phyloP scores from a whole-genome alignment of 148 eudicot species.

The Talinum fruticosum region DNA sequence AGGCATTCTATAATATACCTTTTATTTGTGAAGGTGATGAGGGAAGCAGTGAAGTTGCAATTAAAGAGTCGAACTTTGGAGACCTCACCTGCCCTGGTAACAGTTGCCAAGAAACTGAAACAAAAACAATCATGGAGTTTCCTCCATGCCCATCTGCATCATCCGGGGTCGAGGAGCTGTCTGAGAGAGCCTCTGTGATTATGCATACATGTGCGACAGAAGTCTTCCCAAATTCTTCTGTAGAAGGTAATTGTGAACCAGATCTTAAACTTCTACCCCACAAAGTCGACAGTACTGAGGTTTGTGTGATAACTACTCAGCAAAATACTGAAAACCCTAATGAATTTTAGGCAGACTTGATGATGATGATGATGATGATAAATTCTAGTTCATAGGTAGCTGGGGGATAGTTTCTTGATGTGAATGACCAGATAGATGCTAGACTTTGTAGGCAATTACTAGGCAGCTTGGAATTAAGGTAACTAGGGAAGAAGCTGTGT shows the following conservation, averaged over 20 bases:
- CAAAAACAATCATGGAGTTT: background rate
- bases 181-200: background rate
- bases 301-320: background rate
- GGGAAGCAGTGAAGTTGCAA: background rate
- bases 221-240: background rate
- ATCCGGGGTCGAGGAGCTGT: background rate
- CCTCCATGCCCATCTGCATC: background rate
- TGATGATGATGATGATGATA: background rate
- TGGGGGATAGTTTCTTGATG: background rate
- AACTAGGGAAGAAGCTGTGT: background rate
- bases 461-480: background rate
- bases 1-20: background rate
- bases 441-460: background rate
- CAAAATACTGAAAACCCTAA: background rate
- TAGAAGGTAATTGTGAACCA: background rate
- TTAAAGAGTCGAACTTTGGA: background rate
- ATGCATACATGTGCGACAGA: background rate
- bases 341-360: background rate
- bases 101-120: background rate
- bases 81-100: background rate
- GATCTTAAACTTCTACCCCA: background rate
- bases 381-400: background rate
- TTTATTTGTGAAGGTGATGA: background rate
- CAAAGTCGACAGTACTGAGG: background rate
- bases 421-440: background rate